Conservation (phyloP, 768 basidiomycete species). For the Dacryopinax primogenitus region DNA sequence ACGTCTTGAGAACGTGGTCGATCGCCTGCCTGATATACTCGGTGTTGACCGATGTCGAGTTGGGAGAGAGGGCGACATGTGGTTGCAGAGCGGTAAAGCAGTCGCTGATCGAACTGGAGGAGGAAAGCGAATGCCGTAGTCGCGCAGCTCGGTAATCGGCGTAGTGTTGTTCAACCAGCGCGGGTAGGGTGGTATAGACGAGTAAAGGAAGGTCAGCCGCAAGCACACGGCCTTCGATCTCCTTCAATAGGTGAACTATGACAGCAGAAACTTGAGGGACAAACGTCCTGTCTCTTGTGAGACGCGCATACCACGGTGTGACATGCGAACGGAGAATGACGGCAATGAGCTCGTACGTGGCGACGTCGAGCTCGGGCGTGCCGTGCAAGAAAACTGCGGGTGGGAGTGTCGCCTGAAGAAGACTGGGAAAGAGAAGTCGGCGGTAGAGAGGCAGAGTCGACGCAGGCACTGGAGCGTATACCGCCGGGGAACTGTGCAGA, state of each 20-base stretch:
- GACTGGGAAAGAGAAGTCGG: conserved; percentile 42
- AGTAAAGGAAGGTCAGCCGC: conserved; percentile 47
- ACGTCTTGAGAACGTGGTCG: conserved; percentile 58
- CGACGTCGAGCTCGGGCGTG: conserved; percentile 43
- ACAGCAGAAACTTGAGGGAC: conserved; percentile 56
- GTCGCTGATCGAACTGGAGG: conserved; percentile 24
- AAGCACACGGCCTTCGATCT: conserved; percentile 43
- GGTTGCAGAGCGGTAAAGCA: conserved; percentile 67
- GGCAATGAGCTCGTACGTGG: conserved; percentile 68
- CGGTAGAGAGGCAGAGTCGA: conserved; percentile 29
- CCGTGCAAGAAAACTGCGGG: not conserved
- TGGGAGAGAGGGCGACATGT: conserved; percentile 54
- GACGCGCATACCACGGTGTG: conserved; percentile 74
- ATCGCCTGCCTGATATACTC: conserved; percentile 70
- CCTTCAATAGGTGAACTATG: conserved; percentile 44
- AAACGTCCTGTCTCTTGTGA: conserved; percentile 74
- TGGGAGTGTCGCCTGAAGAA: conserved; percentile 29
- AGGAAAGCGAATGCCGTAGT: conserved; percentile 46
- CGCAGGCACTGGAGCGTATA: conserved; percentile 46
- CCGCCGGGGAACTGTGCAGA: conserved; percentile 36
- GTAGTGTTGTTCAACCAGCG: conserved; percentile 61
- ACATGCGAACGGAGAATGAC: conserved; percentile 67
- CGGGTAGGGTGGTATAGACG: conserved; percentile 48
- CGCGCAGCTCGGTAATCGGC: conserved; percentile 60
- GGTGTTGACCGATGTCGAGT: conserved; percentile 23